A percentile compares a stretch with the other conserved stretches of the same genome.
Evolutionary conservation across 192 early-diverging fungal genomes (phyloP).

Genomic region (Podila minutissima): DNA sequence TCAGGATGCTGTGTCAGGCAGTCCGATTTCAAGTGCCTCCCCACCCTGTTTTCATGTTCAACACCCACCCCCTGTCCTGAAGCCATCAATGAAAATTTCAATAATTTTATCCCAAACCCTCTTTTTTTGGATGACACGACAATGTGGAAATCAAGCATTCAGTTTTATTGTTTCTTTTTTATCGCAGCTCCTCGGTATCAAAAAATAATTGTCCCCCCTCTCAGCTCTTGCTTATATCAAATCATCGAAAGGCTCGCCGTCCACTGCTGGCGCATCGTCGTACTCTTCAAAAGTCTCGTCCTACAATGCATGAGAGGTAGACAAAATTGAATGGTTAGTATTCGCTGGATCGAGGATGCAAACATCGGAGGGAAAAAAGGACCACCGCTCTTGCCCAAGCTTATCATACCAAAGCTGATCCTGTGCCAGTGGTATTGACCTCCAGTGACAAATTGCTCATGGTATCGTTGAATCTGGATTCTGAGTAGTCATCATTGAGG

Average conservation of each 20-base stretch:
- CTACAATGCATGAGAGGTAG: neutral
- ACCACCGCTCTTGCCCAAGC: neutral
- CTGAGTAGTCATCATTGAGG: conserved; percentile 11
- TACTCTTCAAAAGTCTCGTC: conserved; percentile 16
- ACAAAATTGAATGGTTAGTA: neutral
- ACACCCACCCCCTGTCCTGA: no score
- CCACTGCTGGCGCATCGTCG: conserved; percentile 7
- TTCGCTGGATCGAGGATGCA: neutral
- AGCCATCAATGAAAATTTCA: no score
- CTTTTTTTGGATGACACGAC: no score
- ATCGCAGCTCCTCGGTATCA: neutral
- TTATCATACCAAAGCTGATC: conserved; percentile 63
- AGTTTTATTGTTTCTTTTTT: conserved; percentile 6
- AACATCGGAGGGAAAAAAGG: neutral
- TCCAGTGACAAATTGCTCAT: conserved; percentile 76
- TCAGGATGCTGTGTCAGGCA: no score
- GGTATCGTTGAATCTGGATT: conserved; percentile 55
- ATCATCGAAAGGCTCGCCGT: conserved; percentile 23
- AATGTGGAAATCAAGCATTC: neutral
- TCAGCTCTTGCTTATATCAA: conserved; percentile 16
- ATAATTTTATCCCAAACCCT: no score
- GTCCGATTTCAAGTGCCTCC: no score
- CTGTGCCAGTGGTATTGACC: conserved; percentile 80
- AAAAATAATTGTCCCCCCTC: neutral
- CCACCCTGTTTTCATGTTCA: no score